Evolutionary conservation across 441 rosid species (phyloP).

Genomic region (Eruca vesicaria): DNA sequence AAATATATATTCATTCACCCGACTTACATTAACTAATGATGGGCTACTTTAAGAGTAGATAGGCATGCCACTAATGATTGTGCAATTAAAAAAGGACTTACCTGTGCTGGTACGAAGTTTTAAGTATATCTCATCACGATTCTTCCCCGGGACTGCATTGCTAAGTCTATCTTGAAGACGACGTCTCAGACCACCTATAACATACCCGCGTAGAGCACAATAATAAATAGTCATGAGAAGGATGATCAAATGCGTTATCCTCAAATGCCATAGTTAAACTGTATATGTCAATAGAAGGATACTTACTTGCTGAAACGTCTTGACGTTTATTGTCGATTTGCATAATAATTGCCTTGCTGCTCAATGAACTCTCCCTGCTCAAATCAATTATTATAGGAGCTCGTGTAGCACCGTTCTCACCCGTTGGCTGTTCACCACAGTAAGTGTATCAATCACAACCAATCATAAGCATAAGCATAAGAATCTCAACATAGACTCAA

Average conservation of each 20-base stretch:
- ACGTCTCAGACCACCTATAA: constrained; percentile 87
- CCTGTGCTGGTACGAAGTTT: constrained; percentile 95
- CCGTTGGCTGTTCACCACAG: constrained; percentile 69
- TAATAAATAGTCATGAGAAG: constrained; percentile 5
- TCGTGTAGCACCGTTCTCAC: constrained; percentile 97
- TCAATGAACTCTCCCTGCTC: constrained; percentile 63
- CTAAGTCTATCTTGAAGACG: constrained; percentile 89
- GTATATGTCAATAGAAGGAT: constrained; percentile 15
- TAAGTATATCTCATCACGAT: constrained; percentile 80
- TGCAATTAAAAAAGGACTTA: constrained; percentile 16
- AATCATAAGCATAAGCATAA: constrained; percentile 1
- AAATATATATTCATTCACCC: neutral
- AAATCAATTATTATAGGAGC: constrained; percentile 84
- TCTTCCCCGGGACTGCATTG: constrained; percentile 77
- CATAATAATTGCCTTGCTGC: constrained; percentile 68
- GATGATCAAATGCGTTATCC: neutral
- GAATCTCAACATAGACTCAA: constrained; percentile 17
- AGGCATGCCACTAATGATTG: constrained; percentile 5
- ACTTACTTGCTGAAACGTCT: constrained; percentile 88
- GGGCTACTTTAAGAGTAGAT: neutral
- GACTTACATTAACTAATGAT: neutral
- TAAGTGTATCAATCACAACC: neutral
- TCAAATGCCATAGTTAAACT: neutral
- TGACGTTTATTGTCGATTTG: constrained; percentile 86
- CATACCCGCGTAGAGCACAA: constrained; percentile 23